Evolutionary conservation across 306 rosid genomes (phyloP).

Genomic region (Gastrolobium villosum): DNA sequence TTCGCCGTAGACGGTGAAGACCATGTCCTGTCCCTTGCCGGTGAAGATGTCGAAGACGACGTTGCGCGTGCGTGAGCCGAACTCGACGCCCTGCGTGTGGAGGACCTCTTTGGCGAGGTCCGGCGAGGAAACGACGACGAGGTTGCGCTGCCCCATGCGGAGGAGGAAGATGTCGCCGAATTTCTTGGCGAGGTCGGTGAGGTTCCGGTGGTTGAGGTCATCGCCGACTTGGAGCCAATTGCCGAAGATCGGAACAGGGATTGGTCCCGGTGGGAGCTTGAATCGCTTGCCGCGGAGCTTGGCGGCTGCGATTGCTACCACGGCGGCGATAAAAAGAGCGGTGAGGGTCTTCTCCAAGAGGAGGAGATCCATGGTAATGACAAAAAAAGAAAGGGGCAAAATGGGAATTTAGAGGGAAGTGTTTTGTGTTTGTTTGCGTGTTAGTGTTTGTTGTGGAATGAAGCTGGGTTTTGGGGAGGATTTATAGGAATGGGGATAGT

Average conservation of each 20-base stretch:
- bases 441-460: not conserved
- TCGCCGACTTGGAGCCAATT: slow-evolving; percentile 97
- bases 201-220: slow-evolving; percentile 83
- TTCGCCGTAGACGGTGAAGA: slow-evolving; percentile 90
- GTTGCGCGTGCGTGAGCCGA: slow-evolving; percentile 84
- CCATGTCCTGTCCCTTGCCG: slow-evolving; percentile 89
- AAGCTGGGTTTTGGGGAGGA: not conserved
- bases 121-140: slow-evolving; percentile 80
- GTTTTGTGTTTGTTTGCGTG: not conserved
- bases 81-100: slow-evolving; percentile 86
- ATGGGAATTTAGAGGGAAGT: not conserved
- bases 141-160: slow-evolving; percentile 86
- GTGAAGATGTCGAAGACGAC: slow-evolving; percentile 89
- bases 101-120: slow-evolving; percentile 81
- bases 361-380: slow-evolving; percentile 68
- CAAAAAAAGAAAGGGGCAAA: not conserved
- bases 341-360: slow-evolving; percentile 75
- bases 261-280: slow-evolving; percentile 82
- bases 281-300: slow-evolving; percentile 74
- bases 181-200: slow-evolving; percentile 77
- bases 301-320: slow-evolving; percentile 61
- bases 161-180: slow-evolving; percentile 77
- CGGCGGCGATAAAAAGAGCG: slow-evolving; percentile 60
- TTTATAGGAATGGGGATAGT: slow-evolving; percentile 13
- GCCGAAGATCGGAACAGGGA: slow-evolving; percentile 80